phyloP scores from a whole-genome alignment of 2,329 filamentous ascomycete genomes.

The Hypoxylon sp. region DNA sequence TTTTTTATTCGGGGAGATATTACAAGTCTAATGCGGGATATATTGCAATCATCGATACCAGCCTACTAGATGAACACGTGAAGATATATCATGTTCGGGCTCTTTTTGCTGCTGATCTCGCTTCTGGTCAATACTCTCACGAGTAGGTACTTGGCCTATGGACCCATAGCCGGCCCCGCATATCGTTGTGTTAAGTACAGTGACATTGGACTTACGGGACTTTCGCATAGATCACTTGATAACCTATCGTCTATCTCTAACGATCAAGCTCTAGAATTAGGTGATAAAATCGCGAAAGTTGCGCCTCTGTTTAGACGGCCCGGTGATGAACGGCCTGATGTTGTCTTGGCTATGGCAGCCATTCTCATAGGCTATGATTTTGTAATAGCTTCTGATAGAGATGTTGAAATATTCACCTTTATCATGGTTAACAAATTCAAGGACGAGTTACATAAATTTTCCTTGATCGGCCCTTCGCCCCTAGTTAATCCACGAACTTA shows the following conservation, averaged over 20 bases:
- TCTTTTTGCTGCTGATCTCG: slow-evolving; percentile 14
- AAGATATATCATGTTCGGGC: slow-evolving; percentile 23
- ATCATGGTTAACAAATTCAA: background rate
- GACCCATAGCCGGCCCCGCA: slow-evolving; percentile 24
- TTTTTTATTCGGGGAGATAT: background rate
- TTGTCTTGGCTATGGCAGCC: slow-evolving; percentile 7
- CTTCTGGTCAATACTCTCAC: background rate
- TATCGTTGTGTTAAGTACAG: slow-evolving; percentile 24
- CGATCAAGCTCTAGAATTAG: background rate
- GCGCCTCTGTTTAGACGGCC: slow-evolving; percentile 7
- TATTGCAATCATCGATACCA: slow-evolving; percentile 32
- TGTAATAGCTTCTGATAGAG: background rate
- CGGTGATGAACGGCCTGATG: slow-evolving; percentile 3
- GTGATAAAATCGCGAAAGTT: background rate
- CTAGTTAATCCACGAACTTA: background rate
- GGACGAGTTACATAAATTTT: background rate
- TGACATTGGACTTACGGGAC: background rate
- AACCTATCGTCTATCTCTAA: background rate
- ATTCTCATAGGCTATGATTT: background rate
- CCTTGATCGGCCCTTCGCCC: too few species aligned
- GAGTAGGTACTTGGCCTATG: slow-evolving; percentile 38
- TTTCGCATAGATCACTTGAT: too few species aligned
- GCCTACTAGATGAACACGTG: slow-evolving; percentile 13
- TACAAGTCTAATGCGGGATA: background rate
- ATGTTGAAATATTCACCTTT: background rate